These are phyloP conservation scores for Hyaloperonospora arabidopsidis DNA, from an alignment of 352 stramenopile species.

Conservation along the genomic window DNA sequence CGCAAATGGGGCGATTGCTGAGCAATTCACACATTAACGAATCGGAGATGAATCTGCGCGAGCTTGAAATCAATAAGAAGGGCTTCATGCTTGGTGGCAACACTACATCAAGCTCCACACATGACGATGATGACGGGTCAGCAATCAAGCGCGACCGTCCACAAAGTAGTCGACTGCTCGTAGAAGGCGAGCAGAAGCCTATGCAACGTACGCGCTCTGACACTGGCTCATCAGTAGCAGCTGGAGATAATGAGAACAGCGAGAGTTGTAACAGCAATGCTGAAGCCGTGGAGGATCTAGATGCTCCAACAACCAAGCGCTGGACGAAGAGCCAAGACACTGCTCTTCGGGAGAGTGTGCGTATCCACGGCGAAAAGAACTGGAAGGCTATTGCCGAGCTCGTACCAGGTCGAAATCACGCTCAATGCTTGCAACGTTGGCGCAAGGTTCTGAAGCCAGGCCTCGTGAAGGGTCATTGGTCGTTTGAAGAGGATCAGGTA, in stretches of 20 bases:
- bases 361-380: slow-evolving; percentile 81
- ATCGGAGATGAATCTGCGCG: slow-evolving; percentile 66
- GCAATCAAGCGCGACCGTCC: slow-evolving; percentile 61
- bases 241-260: slow-evolving; percentile 15
- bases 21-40: slow-evolving; percentile 77
- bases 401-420: slow-evolving; percentile 77
- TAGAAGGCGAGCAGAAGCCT: slow-evolving; percentile 56
- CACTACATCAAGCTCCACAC: slow-evolving; percentile 4
- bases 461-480: slow-evolving; percentile 94
- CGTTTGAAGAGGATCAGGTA: slow-evolving; percentile 90
- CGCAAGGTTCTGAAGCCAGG: slow-evolving; percentile 91
- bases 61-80: slow-evolving; percentile 74
- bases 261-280: slow-evolving; percentile 35
- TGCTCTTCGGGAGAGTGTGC: slow-evolving; percentile 73
- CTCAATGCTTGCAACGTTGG: slow-evolving; percentile 86
- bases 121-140: slow-evolving; percentile 27
- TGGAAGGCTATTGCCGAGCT: slow-evolving; percentile 86
- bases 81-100: slow-evolving; percentile 30
- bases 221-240: slow-evolving; percentile 13
- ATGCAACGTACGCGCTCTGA: slow-evolving; percentile 53
- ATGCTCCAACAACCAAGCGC: slow-evolving; percentile 75
- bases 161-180: slow-evolving; percentile 51
- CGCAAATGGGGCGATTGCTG: slow-evolving; percentile 49
- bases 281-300: slow-evolving; percentile 40
- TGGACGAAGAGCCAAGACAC: slow-evolving; percentile 86